Conservation (phyloP, 768 basidiomycete species). For the Kwoniella dejecticola region DNA sequence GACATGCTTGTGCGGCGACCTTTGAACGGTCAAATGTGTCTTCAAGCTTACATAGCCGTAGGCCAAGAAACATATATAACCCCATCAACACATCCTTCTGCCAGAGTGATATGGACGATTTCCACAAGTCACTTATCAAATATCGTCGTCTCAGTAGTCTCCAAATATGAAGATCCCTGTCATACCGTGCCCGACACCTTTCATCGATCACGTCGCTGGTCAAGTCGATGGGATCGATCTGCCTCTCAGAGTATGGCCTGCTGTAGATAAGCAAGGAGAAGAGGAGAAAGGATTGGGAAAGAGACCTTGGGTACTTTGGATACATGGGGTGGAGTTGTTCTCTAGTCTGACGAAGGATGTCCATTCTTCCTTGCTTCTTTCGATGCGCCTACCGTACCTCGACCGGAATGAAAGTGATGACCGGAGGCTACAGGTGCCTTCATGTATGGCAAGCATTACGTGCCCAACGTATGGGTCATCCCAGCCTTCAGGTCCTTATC, state of each 20-base stretch:
- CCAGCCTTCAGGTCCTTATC: constrained; percentile 18
- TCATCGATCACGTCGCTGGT: constrained; percentile 17
- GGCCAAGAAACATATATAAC: no score
- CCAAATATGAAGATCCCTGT: background rate
- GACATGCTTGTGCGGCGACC: no score
- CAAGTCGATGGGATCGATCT: constrained; percentile 6
- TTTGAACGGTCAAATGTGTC: no score
- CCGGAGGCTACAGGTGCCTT: constrained; percentile 16
- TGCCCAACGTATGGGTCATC: constrained; percentile 24
- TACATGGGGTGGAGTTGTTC: constrained; percentile 25
- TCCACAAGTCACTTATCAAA: no score
- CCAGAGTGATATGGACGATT: no score
- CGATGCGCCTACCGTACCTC: no score
- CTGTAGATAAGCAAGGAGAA: constrained; percentile 2
- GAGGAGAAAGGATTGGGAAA: background rate
- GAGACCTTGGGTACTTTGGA: constrained; percentile 31
- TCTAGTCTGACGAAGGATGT: no score
- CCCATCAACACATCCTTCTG: no score
- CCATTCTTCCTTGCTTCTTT: no score
- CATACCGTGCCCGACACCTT: constrained; percentile 12
- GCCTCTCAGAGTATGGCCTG: constrained; percentile 16
- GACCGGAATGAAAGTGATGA: no score
- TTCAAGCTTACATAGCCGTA: no score
- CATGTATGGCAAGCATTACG: constrained; percentile 12
- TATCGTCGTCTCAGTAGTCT: no score